phyloP scores from a whole-genome alignment of 768 basidiomycete genomes.

The Suillus ampliporus region DNA sequence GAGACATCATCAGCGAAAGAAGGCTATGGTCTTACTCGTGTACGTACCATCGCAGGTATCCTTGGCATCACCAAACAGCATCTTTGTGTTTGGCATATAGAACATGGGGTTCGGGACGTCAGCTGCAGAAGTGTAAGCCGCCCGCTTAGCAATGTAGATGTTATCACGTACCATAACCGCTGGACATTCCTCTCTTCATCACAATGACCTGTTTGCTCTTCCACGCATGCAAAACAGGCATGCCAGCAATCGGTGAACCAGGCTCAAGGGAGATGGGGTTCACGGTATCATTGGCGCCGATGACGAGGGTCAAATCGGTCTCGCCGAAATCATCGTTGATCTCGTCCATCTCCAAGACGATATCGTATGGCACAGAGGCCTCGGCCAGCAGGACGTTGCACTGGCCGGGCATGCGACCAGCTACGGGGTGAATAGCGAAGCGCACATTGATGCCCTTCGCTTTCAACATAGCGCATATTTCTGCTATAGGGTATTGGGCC shows the following conservation, averaged over 20 bases:
- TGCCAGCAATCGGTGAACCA: conserved; percentile 87
- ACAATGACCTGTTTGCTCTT: conserved; percentile 92
- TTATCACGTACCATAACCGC: conserved; percentile 72
- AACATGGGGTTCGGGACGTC: conserved; percentile 95
- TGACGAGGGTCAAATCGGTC: conserved; percentile 89
- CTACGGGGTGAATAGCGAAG: conserved; percentile 90
- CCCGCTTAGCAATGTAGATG: conserved; percentile 5
- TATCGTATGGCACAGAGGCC: conserved; percentile 90
- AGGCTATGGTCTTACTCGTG: neutral
- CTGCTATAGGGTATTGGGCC: conserved; percentile 80
- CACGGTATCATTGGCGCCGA: conserved; percentile 92
- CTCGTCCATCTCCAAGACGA: conserved; percentile 93
- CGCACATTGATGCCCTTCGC: conserved; percentile 80
- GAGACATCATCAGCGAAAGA: neutral
- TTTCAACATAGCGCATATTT: conserved; percentile 75
- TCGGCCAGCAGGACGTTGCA: conserved; percentile 92
- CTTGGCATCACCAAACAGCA: conserved; percentile 93
- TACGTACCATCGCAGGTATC: conserved; percentile 82
- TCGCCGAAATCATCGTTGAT: conserved; percentile 92
- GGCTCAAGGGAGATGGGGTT: conserved; percentile 90
- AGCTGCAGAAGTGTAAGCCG: conserved; percentile 47
- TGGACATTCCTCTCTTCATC: conserved; percentile 91
- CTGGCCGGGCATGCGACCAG: conserved; percentile 93
- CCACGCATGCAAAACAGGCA: conserved; percentile 93
- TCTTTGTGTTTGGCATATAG: conserved; percentile 88